phyloP scores from a whole-genome alignment of 2,329 filamentous ascomycete species.

The Akanthomyces muscarius region DNA sequence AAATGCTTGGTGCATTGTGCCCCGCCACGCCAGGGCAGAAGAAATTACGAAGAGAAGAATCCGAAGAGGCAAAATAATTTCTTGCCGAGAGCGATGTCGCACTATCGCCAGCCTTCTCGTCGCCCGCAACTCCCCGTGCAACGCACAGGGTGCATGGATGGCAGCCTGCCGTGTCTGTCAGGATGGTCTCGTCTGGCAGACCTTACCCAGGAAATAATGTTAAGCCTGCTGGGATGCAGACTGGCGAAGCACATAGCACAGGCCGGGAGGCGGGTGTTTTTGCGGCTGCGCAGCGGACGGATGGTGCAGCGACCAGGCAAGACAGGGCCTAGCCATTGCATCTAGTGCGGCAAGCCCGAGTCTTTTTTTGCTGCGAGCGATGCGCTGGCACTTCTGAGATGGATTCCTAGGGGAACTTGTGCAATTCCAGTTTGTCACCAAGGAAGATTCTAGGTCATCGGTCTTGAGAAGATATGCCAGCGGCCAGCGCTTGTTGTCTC shows the following conservation, averaged over 20 bases:
- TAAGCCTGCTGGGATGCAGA: not conserved
- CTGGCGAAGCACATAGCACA: not conserved
- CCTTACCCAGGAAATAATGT: conserved; percentile 9
- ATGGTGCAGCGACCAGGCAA: not conserved
- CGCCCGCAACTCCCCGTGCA: not conserved
- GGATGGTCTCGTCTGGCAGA: not conserved
- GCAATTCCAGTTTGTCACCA: not conserved
- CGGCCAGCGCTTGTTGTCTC: not conserved
- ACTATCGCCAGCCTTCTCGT: not conserved
- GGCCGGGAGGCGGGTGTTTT: not conserved
- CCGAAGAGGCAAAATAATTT: not conserved
- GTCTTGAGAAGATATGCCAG: not conserved
- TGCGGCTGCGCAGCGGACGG: not conserved
- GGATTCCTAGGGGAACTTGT: not conserved
- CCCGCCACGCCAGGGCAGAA: not conserved
- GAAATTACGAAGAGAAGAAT: not conserved
- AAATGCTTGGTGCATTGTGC: conserved; percentile 7
- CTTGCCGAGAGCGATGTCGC: not conserved
- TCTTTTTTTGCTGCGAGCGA: not conserved
- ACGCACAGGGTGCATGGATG: not conserved
- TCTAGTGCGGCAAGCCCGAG: conserved; percentile 10
- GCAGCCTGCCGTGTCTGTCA: not conserved
- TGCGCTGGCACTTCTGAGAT: conserved; percentile 9
- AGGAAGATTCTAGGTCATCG: not conserved
- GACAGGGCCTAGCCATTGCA: conserved; percentile 6